These are phyloP conservation scores for Zygosaccharomyces pseudorouxii DNA, from an alignment of 805 yeast genomes.

Conservation along the genomic window DNA sequence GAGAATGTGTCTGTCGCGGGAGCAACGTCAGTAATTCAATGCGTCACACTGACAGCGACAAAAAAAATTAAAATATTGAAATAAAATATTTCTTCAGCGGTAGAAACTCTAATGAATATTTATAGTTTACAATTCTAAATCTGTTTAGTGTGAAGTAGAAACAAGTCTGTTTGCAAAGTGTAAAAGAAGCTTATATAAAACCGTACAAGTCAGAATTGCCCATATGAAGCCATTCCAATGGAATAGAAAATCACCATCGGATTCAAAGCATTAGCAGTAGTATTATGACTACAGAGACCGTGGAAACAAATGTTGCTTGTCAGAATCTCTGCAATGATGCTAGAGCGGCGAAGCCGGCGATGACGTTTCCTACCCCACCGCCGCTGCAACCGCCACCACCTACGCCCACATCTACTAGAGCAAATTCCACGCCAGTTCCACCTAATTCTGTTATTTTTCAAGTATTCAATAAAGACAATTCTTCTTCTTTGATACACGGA, in stretches of 20 bases:
- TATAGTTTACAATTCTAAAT: neutral
- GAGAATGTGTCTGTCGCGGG: neutral
- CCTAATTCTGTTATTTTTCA: neutral
- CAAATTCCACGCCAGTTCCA: conserved; percentile 4
- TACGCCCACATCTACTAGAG: conserved; percentile 10
- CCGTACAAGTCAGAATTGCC: neutral
- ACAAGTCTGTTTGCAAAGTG: neutral
- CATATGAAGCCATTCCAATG: neutral
- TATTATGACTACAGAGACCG: neutral
- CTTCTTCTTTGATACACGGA: neutral
- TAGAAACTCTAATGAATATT: neutral
- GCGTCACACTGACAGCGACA: neutral
- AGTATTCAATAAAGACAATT: neutral
- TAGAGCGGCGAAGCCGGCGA: neutral
- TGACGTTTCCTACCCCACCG: neutral
- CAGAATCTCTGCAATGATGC: neutral
- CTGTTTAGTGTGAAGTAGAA: neutral
- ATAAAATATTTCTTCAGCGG: neutral
- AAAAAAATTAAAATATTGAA: neutral
- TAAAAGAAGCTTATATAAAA: neutral
- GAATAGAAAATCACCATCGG: neutral
- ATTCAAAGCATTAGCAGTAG: neutral
- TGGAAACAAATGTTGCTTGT: neutral
- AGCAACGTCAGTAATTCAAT: neutral
- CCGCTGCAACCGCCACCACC: conserved; percentile 7